phyloP scores from a whole-genome alignment of 129 eudicot genomes.

The Tagetes erecta region DNA sequence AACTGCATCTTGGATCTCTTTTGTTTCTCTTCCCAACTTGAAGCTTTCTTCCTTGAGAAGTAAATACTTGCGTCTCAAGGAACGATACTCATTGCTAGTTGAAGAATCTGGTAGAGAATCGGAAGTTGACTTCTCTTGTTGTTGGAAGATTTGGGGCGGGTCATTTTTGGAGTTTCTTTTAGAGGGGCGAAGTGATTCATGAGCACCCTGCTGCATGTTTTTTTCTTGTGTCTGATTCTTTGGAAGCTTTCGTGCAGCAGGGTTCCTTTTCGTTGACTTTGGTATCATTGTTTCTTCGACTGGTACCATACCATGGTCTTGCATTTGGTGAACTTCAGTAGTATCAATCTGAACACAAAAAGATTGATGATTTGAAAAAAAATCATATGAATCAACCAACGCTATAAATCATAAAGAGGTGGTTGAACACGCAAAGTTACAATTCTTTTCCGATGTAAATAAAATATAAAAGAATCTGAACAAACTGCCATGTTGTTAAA shows the following conservation, averaged over 20 bases:
- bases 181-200: constrained; percentile 40
- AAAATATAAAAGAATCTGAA: background rate
- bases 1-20: constrained; percentile 57
- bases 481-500: background rate
- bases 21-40: constrained; percentile 60
- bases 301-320: constrained; percentile 55
- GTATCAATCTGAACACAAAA: constrained; percentile 25
- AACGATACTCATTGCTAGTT: constrained; percentile 66
- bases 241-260: constrained; percentile 42
- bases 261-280: constrained; percentile 61
- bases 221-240: constrained; percentile 50
- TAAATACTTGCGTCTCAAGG: constrained; percentile 73
- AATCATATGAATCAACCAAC: background rate
- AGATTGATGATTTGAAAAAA: background rate
- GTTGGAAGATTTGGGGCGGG: constrained; percentile 40
- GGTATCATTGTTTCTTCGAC: constrained; percentile 38
- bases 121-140: constrained; percentile 55
- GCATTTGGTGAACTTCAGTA: constrained; percentile 36
- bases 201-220: constrained; percentile 38
- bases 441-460: background rate
- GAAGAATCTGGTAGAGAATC: constrained; percentile 66
- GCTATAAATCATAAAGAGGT: background rate
- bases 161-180: constrained; percentile 55
- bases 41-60: constrained; percentile 84
- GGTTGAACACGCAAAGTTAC: background rate